Conservation (phyloP, 176 grass and related monocot genomes). For the Eleusine coracana region DNA sequence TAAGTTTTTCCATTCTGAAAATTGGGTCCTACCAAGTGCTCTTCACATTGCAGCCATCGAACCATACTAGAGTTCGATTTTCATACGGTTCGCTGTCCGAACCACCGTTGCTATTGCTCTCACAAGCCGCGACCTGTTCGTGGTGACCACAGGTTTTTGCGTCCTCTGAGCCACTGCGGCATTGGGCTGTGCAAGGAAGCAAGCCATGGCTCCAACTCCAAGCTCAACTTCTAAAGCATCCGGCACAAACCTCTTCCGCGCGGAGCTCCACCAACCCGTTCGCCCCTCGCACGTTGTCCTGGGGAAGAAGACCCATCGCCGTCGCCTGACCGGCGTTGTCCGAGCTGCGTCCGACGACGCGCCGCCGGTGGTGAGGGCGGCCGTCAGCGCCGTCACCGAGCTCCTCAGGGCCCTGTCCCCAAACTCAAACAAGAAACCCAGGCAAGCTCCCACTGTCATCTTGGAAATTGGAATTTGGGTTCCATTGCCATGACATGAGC, state of each 20-base stretch:
- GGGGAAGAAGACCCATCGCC: neutral
- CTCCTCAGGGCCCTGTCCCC: constrained; percentile 63
- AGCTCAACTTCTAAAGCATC: neutral
- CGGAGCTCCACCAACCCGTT: neutral
- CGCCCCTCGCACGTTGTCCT: neutral
- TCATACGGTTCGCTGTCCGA: too few relatives aligned
- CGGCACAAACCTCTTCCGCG: neutral
- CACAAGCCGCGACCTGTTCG: too few relatives aligned
- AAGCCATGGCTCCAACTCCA: too few relatives aligned
- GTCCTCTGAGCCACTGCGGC: too few relatives aligned
- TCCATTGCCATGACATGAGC: neutral
- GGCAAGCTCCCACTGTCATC: neutral
- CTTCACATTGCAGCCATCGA: too few relatives aligned
- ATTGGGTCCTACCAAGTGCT: too few relatives aligned
- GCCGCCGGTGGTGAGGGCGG: constrained; percentile 40
- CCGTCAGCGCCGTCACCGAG: constrained; percentile 63
- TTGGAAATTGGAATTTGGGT: neutral
- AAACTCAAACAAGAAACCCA: constrained; percentile 40
- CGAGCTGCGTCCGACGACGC: constrained; percentile 18
- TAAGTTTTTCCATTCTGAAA: too few relatives aligned
- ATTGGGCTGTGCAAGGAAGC: too few relatives aligned
- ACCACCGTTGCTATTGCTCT: too few relatives aligned
- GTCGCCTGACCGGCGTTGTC: constrained; percentile 23
- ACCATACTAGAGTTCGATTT: too few relatives aligned
- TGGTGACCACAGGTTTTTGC: too few relatives aligned